phyloP scores from a whole-genome alignment of 768 basidiomycete genomes.

The Sarcodon sp. region DNA sequence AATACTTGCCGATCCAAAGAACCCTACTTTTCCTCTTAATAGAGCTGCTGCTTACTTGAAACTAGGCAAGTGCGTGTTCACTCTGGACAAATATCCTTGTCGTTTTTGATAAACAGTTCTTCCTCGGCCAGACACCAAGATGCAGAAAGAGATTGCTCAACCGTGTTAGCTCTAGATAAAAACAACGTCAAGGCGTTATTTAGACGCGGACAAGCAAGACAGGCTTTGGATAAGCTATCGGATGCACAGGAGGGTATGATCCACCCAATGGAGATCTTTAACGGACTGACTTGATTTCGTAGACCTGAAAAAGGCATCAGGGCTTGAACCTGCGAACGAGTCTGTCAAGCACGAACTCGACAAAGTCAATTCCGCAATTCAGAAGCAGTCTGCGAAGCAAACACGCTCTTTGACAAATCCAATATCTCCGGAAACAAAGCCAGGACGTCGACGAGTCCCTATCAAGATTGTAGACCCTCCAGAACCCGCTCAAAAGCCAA shows the following conservation, averaged over 20 bases:
- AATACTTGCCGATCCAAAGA: slow-evolving; percentile 51
- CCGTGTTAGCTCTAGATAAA: slow-evolving; percentile 38
- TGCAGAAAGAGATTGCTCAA: slow-evolving; percentile 70
- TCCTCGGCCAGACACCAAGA: slow-evolving; percentile 47
- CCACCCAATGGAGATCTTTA: background rate
- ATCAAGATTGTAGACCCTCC: slow-evolving; percentile 40
- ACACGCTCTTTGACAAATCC: background rate
- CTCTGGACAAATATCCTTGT: background rate
- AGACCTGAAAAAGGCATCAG: slow-evolving; percentile 13
- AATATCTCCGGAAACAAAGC: slow-evolving; percentile 4
- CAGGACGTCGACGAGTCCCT: slow-evolving; percentile 47
- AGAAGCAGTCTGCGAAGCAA: background rate
- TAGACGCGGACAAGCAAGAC: slow-evolving; percentile 62
- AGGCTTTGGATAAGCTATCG: slow-evolving; percentile 34
- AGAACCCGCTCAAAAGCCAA: slow-evolving; percentile 3
- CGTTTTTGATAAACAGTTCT: background rate
- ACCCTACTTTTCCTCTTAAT: slow-evolving; percentile 77
- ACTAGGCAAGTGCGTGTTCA: slow-evolving; percentile 76
- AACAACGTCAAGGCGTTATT: slow-evolving; percentile 73
- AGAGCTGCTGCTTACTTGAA: slow-evolving; percentile 89
- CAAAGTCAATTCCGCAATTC: slow-evolving; percentile 22
- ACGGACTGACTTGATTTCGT: slow-evolving; percentile 1
- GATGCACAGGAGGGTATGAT: slow-evolving; percentile 53
- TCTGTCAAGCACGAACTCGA: slow-evolving; percentile 51
- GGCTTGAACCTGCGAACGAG: slow-evolving; percentile 56